Evolutionary conservation across 1,139 yeast genomes (phyloP).

Genomic region (Nematodospora anomalae): DNA sequence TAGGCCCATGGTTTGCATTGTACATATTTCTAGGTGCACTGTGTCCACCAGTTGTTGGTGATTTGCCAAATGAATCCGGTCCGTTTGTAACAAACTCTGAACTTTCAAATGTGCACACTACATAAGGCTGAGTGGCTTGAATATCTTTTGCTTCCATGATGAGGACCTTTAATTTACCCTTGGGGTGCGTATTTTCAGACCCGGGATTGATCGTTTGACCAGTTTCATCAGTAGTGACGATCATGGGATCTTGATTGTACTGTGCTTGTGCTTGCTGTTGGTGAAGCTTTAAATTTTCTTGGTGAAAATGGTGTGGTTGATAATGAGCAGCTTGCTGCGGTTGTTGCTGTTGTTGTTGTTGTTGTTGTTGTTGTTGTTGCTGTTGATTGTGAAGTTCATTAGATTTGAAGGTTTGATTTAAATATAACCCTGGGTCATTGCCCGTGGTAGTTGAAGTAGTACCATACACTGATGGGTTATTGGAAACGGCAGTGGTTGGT

Average conservation of each 20-base stretch:
- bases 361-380: constrained; percentile 11
- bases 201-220: constrained; percentile 28
- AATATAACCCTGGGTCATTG: constrained; percentile 23
- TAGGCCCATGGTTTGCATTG: constrained; percentile 17
- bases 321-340: constrained; percentile 11
- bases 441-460: constrained; percentile 45
- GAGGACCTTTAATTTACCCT: constrained; percentile 79
- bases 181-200: constrained; percentile 42
- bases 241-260: constrained; percentile 27
- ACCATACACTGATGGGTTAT: constrained; percentile 65
- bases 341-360: constrained; percentile 13
- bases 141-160: constrained; percentile 74
- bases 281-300: constrained; percentile 12
- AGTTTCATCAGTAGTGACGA: constrained; percentile 48
- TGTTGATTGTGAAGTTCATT: constrained; percentile 13
- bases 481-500: constrained; percentile 70
- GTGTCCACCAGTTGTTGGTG: constrained; percentile 35
- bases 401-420: constrained; percentile 27
- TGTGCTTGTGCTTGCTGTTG: constrained; percentile 21
- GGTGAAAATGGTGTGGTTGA: neutral
- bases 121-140: constrained; percentile 73
- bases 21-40: constrained; percentile 13
- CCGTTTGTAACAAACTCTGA: constrained; percentile 87
- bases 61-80: constrained; percentile 60
- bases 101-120: constrained; percentile 89